These are phyloP conservation scores for Panicum hallii DNA, from an alignment of 202 grass and related monocot species.

Conservation along the genomic window DNA sequence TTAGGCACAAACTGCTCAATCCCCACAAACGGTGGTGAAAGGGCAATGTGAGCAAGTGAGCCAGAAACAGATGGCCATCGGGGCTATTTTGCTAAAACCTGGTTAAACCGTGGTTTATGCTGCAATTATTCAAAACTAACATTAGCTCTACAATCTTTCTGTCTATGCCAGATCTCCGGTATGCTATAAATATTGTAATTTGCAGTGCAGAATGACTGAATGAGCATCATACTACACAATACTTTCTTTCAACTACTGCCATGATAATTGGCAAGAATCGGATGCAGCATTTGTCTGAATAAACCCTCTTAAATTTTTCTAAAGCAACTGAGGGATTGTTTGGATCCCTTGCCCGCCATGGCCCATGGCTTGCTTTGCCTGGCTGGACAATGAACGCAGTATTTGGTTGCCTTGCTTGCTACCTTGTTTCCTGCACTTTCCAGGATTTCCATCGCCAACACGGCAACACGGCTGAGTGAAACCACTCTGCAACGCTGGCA, in stretches of 20 bases:
- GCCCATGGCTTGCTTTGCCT: too few relatives aligned
- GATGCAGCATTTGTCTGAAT: neutral
- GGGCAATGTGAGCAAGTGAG: neutral
- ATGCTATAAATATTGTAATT: neutral
- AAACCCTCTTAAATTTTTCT: neutral
- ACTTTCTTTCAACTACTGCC: neutral
- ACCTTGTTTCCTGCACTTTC: neutral
- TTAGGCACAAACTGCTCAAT: neutral
- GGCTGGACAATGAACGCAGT: neutral
- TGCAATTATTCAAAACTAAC: neutral
- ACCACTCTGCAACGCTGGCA: neutral
- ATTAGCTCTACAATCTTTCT: neutral
- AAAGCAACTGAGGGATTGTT: neutral
- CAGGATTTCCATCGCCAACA: neutral
- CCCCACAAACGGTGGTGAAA: neutral
- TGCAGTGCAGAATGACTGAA: neutral
- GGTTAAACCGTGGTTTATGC: neutral
- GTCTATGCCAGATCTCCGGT: neutral
- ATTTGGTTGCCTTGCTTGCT: neutral
- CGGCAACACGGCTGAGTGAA: neutral
- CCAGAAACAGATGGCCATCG: too few relatives aligned
- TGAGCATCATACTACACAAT: neutral
- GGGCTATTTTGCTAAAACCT: too few relatives aligned
- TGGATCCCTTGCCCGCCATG: neutral
- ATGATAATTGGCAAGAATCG: neutral